phyloP scores from a whole-genome alignment of 2,329 filamentous ascomycete species.

The Mycosphaerelloides madeirae region DNA sequence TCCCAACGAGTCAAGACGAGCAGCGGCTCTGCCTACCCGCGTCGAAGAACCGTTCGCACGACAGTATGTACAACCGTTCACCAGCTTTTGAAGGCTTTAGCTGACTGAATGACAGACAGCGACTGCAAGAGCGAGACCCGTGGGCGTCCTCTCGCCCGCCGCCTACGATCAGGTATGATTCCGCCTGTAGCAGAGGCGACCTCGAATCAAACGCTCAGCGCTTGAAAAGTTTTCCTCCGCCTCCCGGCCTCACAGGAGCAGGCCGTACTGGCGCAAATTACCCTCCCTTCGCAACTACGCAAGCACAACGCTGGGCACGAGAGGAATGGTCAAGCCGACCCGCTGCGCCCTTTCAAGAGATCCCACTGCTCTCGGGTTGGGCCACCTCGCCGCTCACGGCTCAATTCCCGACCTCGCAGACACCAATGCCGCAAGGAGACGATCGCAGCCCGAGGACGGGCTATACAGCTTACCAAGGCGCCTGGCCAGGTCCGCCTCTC shows the following conservation, averaged over 20 bases:
- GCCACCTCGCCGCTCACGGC: conserved; percentile 25
- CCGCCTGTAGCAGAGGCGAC: not conserved
- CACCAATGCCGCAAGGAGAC: conserved; percentile 22
- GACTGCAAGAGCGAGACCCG: conserved; percentile 26
- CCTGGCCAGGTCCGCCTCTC: conserved; percentile 24
- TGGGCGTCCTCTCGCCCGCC: conserved; percentile 26
- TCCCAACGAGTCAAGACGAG: conserved; percentile 23
- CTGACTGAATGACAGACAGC: conserved; percentile 21
- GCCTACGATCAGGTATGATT: conserved; percentile 25
- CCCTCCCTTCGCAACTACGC: conserved; percentile 19
- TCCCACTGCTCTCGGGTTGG: conserved; percentile 23
- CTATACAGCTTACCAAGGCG: conserved; percentile 21
- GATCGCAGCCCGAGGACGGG: conserved; percentile 22
- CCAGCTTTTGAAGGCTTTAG: not conserved
- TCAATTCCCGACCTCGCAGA: conserved; percentile 21
- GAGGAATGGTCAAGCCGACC: conserved; percentile 27
- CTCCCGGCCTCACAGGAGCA: conserved; percentile 20
- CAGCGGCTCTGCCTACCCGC: conserved; percentile 20
- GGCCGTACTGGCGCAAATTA: conserved; percentile 19
- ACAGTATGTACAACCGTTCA: conserved; percentile 13
- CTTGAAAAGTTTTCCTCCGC: conserved; percentile 25
- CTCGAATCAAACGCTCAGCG: conserved; percentile 17
- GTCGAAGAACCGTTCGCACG: conserved; percentile 22
- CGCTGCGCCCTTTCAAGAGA: conserved; percentile 23
- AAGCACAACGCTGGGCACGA: conserved; percentile 25